Evolutionary conservation across 2,329 filamentous ascomycete genomes (phyloP).

Genomic region (Penicillium sp.): DNA sequence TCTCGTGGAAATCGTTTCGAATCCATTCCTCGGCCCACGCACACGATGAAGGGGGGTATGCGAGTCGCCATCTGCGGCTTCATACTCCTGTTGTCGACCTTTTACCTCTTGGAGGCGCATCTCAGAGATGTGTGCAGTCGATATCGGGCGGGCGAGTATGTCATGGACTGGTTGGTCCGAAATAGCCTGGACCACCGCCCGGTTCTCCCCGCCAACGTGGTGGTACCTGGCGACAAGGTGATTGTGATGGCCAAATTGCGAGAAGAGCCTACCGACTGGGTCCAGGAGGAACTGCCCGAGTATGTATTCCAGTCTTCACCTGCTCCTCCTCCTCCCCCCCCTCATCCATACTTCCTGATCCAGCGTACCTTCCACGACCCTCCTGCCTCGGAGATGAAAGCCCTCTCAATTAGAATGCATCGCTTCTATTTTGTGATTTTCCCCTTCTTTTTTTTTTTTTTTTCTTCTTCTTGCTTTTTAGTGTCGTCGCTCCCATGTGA

Average conservation of each 20-base stretch:
- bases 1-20: neutral
- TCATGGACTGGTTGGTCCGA: conserved; percentile 26
- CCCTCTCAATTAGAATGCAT: no score
- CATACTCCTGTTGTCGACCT: conserved; percentile 20
- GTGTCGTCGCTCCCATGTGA: no score
- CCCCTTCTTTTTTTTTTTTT: no score
- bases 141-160: conserved; percentile 32
- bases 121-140: conserved; percentile 32
- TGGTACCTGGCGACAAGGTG: conserved; percentile 30
- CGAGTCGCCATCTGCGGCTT: conserved; percentile 23
- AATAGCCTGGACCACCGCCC: conserved; percentile 7
- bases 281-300: conserved; percentile 41
- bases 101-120: conserved; percentile 29
- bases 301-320: conserved; percentile 22
- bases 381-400: no score
- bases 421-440: no score
- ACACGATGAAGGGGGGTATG: conserved; percentile 29
- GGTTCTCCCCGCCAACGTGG: conserved; percentile 3
- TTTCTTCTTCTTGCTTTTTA: no score
- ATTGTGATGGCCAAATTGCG: conserved; percentile 43
- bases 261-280: conserved; percentile 43
- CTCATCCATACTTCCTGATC: no score
- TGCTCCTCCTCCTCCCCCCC: neutral
- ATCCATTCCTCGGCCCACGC: neutral
- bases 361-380: no score